Evolutionary conservation across 2,329 filamentous ascomycete genomes (phyloP), one percentile per base, ranked within the genome.

Genomic region (Colletotrichum tamarilloi): DNA sequence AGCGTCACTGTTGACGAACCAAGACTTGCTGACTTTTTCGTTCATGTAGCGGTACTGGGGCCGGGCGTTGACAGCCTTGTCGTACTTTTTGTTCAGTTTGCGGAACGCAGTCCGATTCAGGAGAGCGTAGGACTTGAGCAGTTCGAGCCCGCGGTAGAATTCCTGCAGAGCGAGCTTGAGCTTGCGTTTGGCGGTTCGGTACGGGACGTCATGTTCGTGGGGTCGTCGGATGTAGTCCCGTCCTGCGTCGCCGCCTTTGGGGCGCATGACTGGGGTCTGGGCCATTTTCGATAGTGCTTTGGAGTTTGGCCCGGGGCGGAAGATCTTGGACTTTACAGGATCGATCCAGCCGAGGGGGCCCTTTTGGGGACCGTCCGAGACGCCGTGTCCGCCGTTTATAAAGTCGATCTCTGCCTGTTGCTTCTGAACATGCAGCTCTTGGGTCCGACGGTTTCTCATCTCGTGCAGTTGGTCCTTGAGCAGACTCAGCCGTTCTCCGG

Each of bases 51-150:
- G 90, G 79, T 93, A 89, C 0, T 92, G 89, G 0, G 94, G 94
- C 12, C 93, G 90, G 53, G 95, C 92, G 77, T 95, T 91, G 69
- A 95, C 91, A 2, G 93, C 91, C 84, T 98, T 99, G 87, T 98
- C 95, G 81, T 97, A 98, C 83, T 99, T 99, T 82, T 99, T 99
- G 84, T 97, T 98, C 80, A 99, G 95, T 82, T 99, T 99, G 38
- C 95, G 92, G 79, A 98, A 98, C 0, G 95, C 97, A 0, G 95
- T 98, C 62, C 95, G 90, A 81, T 99, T 99, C 16, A 98, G 87
- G 26, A 97, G 85, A 1, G 95, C 93, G 78, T 97, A 99, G 0
- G 94, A 94, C 84, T 98, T 98, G 72, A 99, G 88, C 58, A 98
- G 86, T 80, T 99, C 97, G 16, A 99, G 87, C 0, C 94, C 93